A percentile compares a stretch with the other conserved stretches of the same genome.
These are phyloP conservation scores for Pholiota molesta DNA, from an alignment of 768 basidiomycete genomes.

Conservation along the genomic window DNA sequence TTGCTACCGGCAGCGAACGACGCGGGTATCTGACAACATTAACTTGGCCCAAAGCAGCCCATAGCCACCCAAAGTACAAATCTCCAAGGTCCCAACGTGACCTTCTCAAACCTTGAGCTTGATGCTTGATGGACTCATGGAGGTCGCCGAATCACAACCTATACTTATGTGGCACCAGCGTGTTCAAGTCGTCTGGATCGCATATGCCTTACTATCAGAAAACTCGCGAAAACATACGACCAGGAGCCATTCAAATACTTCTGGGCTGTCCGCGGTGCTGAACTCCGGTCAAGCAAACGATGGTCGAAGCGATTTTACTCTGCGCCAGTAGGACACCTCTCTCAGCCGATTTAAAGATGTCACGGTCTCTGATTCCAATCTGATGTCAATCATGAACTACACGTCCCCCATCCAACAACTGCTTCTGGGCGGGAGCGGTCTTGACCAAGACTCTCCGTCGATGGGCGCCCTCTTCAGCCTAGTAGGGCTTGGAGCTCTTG, in stretches of 20 bases:
- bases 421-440: background rate
- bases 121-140: no score
- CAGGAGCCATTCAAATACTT: background rate
- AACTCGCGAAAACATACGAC: background rate
- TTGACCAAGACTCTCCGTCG: background rate
- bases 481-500: constrained; percentile 36
- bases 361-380: background rate
- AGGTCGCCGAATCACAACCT: background rate
- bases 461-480: constrained; percentile 28
- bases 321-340: background rate
- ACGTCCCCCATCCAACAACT: constrained; percentile 1
- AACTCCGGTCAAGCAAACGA: background rate
- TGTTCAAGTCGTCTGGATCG: background rate
- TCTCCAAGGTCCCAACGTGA: background rate
- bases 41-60: background rate
- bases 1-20: background rate
- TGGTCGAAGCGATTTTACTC: background rate
- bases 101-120: no score
- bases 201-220: background rate
- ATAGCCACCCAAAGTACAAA: background rate
- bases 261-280: background rate
- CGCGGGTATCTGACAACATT: background rate
- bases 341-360: background rate
- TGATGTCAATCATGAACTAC: background rate
- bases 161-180: background rate